Evolutionary conservation across 768 basidiomycete genomes (phyloP).

Genomic region (Mycena polygramma): DNA sequence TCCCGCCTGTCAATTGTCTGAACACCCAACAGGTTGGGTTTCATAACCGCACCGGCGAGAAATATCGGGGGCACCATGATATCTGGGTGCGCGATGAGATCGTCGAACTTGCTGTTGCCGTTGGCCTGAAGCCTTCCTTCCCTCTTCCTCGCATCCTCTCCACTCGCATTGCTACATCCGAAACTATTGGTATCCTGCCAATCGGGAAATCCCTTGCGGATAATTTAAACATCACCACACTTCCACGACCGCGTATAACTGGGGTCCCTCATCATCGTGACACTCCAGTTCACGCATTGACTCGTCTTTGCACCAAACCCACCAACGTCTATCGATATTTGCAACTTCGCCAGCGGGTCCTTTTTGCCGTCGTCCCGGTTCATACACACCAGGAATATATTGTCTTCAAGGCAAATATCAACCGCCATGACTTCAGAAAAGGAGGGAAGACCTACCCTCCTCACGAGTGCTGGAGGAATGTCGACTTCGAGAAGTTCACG

Average conservation of each 20-base stretch:
- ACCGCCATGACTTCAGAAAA: neutral
- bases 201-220: conserved; percentile 2
- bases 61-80: too few relatives aligned
- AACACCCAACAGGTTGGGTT: too few relatives aligned
- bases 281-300: neutral
- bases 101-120: too few relatives aligned
- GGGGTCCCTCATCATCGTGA: conserved; percentile 8
- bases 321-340: conserved; percentile 7
- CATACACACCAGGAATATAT: conserved; percentile 5
- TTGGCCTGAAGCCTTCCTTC: too few relatives aligned
- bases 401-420: neutral
- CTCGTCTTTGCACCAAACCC: conserved; percentile 6
- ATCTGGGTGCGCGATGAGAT: too few relatives aligned
- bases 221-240: neutral
- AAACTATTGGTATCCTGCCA: conserved; percentile 2
- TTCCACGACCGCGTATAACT: neutral
- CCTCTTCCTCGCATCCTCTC: too few relatives aligned
- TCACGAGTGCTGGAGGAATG: neutral
- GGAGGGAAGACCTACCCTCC: too few relatives aligned
- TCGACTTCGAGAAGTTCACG: conserved; percentile 1
- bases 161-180: too few relatives aligned
- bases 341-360: neutral
- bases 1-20: too few relatives aligned
- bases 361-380: conserved; percentile 1
- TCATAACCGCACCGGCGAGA: too few relatives aligned